Evolutionary conservation across 805 yeast species (phyloP), one percentile per base, ranked within the genome.

Genomic region (Monosporozyma aerobia): DNA sequence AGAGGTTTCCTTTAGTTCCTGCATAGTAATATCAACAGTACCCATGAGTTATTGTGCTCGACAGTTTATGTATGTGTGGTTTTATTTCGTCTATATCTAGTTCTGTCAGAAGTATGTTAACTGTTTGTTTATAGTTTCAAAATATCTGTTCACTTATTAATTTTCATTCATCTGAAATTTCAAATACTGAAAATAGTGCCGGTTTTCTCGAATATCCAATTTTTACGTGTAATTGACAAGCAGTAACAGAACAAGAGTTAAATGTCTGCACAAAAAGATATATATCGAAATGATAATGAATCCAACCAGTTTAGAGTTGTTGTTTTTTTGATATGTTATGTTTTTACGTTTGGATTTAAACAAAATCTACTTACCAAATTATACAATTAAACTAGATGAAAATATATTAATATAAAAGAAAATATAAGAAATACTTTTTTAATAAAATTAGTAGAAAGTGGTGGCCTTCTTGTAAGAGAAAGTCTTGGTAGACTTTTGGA

Each of bases 391-490:
- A 56, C 53, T 54, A 50, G 50, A 49, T 23, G 50, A 49, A 49
- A 49, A 41, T 22, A 40, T 19, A 43, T 43, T 32, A 43, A 43
- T 48, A 51, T 33, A 30, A 48, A 37, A 30, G 29, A 35, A 35
- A 14, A 23, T 39, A 43, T 47, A 47, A 35, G 39, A 47, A 47
- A 32, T 32, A 32, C 14, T 51, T 49, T 47, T 47, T 49, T 52
- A 47, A 50, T 54, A 54, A 50, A 64, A 74, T 78, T 90, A 92
- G 87, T 92, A 92, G 88, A 83, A 90, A 74, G 99, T 94, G 70
- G 96, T 75, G 76, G 98, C 98, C 78, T 95, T 86, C 80, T 84
- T 84, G 79, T 88, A 79, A 76, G 92, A 81, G 82, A 79, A 94
- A 75, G 89, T 77, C 77, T 84, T 80, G 81, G 82, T 79, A 73